These are phyloP conservation scores for Meyerozyma carpophila DNA, from an alignment of 1,139 yeast species.

Conservation along the genomic window DNA sequence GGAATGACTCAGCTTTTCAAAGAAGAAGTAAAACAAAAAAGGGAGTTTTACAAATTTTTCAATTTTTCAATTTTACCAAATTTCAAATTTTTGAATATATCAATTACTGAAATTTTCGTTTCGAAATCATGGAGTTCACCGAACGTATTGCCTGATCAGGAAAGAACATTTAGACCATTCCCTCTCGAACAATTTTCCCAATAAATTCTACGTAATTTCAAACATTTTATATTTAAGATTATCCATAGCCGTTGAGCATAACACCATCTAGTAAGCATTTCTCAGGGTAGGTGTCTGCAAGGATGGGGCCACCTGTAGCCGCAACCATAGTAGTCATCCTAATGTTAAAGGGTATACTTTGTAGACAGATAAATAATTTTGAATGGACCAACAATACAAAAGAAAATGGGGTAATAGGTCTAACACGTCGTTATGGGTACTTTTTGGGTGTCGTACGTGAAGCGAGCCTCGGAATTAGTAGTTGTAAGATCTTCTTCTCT, in stretches of 20 bases:
- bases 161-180: too few relatives aligned
- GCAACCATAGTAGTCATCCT: neutral
- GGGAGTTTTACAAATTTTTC: too few relatives aligned
- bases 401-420: slow-evolving; percentile 1
- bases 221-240: neutral
- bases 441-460: neutral
- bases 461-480: slow-evolving; percentile 2
- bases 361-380: neutral
- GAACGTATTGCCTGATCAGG: too few relatives aligned
- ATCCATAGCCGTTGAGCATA: neutral
- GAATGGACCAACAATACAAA: slow-evolving; percentile 1
- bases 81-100: too few relatives aligned
- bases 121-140: too few relatives aligned
- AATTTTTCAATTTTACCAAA: too few relatives aligned
- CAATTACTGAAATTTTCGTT: too few relatives aligned
- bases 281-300: neutral
- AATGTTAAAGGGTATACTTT: neutral
- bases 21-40: too few relatives aligned
- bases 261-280: neutral
- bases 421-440: neutral
- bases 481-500: slow-evolving; percentile 28
- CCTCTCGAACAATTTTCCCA: neutral
- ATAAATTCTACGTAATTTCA: neutral
- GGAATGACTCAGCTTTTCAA: neutral
- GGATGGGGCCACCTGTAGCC: neutral